phyloP scores from a whole-genome alignment of 495 filamentous ascomycete species.

The Lophiostoma macrostomum region DNA sequence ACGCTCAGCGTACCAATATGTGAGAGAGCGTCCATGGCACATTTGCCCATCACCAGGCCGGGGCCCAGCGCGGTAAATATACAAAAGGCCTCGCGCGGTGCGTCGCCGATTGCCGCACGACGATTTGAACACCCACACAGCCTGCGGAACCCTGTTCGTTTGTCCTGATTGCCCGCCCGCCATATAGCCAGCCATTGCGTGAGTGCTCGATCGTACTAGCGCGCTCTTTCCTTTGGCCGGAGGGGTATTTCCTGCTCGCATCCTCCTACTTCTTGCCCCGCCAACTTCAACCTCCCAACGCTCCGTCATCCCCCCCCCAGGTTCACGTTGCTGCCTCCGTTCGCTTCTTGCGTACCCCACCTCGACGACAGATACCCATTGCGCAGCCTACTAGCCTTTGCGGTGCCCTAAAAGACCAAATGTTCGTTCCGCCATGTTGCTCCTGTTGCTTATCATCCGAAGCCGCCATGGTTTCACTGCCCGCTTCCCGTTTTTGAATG shows the following conservation, averaged over 20 bases:
- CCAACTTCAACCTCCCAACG: slow-evolving; percentile 16
- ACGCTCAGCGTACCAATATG: slow-evolving; percentile 12
- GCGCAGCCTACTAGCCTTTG: slow-evolving; percentile 5
- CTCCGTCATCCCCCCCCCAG: neutral
- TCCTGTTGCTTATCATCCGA: slow-evolving; percentile 11
- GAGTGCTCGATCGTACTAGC: slow-evolving; percentile 28
- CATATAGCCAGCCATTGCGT: slow-evolving; percentile 19
- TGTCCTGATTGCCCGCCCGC: slow-evolving; percentile 2
- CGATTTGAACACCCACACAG: neutral
- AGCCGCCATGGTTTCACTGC: slow-evolving; percentile 28
- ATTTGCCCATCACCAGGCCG: slow-evolving; percentile 9
- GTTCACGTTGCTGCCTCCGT: neutral
- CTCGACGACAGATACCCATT: neutral
- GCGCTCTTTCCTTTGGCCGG: slow-evolving; percentile 20
- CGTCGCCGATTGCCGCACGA: neutral
- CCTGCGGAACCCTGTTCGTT: neutral
- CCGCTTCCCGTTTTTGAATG: slow-evolving; percentile 8
- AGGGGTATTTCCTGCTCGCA: slow-evolving; percentile 20
- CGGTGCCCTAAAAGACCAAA: slow-evolving; percentile 23
- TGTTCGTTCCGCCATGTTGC: slow-evolving; percentile 33
- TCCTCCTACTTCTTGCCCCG: slow-evolving; percentile 29
- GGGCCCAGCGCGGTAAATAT: slow-evolving; percentile 3
- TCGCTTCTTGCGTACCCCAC: neutral
- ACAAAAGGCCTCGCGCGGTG: slow-evolving; percentile 2
- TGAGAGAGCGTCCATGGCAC: neutral